Evolutionary conservation across 2,329 filamentous ascomycete genomes (phyloP).

Genomic region (Neopestalotiopsis rosae): DNA sequence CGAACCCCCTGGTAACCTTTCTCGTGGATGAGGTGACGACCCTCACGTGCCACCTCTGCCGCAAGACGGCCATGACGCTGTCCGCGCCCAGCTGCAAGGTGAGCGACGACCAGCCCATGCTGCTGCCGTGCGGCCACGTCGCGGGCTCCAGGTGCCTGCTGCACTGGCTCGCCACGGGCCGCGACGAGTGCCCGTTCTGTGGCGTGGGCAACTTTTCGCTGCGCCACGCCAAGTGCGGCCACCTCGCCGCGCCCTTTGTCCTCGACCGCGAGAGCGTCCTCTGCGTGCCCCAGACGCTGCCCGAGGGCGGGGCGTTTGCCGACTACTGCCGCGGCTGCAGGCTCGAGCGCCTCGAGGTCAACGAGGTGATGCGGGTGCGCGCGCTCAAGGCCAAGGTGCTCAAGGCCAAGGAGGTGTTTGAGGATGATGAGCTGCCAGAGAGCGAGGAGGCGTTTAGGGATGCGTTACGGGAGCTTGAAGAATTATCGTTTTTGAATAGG

Average conservation of each 20-base stretch:
- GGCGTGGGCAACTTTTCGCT: not conserved
- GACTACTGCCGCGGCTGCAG: not conserved
- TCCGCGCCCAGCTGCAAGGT: not conserved
- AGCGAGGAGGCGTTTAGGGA: not conserved
- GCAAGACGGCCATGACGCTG: not conserved
- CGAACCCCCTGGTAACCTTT: slow-evolving; percentile 32
- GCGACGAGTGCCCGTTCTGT: not conserved
- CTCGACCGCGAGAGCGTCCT: slow-evolving; percentile 1
- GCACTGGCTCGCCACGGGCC: not conserved
- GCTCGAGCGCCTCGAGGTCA: not conserved
- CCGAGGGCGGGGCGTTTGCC: not conserved
- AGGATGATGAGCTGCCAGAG: not conserved
- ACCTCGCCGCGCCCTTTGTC: not conserved
- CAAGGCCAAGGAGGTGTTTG: not conserved
- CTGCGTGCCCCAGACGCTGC: slow-evolving; percentile 4
- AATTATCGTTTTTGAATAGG: not conserved
- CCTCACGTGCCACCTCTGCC: slow-evolving; percentile 33
- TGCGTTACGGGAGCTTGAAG: not conserved
- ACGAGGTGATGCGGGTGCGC: not conserved
- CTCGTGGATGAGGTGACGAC: slow-evolving; percentile 30
- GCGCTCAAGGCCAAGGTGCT: not conserved
- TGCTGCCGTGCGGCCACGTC: slow-evolving; percentile 11
- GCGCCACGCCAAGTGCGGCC: slow-evolving; percentile 9
- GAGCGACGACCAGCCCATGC: not conserved
- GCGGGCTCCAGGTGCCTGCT: not conserved